Conservation (phyloP, 257 asterid species). For the Nicotiana noctiflora region DNA sequence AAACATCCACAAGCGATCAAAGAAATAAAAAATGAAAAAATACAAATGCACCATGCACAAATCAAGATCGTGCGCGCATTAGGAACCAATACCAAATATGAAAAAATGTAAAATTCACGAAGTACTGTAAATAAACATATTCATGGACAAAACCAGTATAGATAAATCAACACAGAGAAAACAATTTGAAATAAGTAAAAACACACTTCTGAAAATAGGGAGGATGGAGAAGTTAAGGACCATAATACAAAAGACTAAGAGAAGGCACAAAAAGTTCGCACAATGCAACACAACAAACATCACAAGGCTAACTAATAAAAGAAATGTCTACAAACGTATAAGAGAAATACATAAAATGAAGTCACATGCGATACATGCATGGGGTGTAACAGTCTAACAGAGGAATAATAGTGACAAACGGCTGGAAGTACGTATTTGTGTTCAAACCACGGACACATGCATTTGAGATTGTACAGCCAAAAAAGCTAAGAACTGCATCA, state of each 20-base stretch:
- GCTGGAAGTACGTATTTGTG: not conserved
- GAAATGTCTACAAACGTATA: too few species aligned
- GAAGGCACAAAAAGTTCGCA: not conserved
- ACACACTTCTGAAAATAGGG: not conserved
- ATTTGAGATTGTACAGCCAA: not conserved
- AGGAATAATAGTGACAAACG: not conserved
- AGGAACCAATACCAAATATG: not conserved
- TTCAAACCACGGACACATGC: not conserved
- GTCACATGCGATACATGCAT: not conserved
- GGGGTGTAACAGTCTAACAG: not conserved
- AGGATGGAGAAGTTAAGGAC: not conserved
- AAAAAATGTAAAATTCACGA: not conserved
- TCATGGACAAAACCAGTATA: not conserved
- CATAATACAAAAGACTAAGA: not conserved
- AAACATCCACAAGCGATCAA: not conserved
- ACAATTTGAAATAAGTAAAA: not conserved
- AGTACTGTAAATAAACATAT: not conserved
- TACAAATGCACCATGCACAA: too few species aligned
- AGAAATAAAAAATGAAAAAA: not conserved
- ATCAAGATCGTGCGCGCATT: not conserved
- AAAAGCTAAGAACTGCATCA: not conserved
- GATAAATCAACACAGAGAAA: not conserved
- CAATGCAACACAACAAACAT: not conserved
- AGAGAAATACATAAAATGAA: not conserved
- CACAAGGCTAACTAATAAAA: not conserved